These are phyloP conservation scores for Debaryomyces tyrocola DNA, from an alignment of 805 yeast species.

Conservation along the genomic window DNA sequence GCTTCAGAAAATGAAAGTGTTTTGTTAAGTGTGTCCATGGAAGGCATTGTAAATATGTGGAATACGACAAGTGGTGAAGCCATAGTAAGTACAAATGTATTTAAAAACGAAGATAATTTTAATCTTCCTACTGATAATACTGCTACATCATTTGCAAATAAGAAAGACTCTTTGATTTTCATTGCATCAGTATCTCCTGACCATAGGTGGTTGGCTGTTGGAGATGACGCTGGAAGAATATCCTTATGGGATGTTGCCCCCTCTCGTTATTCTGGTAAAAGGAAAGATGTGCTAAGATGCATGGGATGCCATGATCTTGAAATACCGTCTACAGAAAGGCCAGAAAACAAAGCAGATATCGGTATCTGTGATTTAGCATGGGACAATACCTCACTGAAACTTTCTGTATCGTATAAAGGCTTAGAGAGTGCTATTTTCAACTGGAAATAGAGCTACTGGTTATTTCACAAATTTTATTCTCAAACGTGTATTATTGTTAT, in stretches of 20 bases:
- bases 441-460: slow-evolving; percentile 8
- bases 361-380: slow-evolving; percentile 42
- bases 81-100: slow-evolving; percentile 32
- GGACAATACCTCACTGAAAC: slow-evolving; percentile 25
- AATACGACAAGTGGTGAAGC: slow-evolving; percentile 46
- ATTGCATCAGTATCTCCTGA: slow-evolving; percentile 54
- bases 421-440: slow-evolving; percentile 27
- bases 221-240: slow-evolving; percentile 63
- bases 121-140: slow-evolving; percentile 12
- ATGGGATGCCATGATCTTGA: slow-evolving; percentile 22
- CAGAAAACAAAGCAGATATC: slow-evolving; percentile 9
- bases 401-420: slow-evolving; percentile 37
- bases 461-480: not conserved
- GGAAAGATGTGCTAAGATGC: slow-evolving; percentile 19
- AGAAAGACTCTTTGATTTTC: slow-evolving; percentile 56
- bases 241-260: slow-evolving; percentile 46
- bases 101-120: slow-evolving; percentile 24
- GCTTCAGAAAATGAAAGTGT: slow-evolving; percentile 22
- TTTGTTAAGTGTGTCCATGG: slow-evolving; percentile 59
- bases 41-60: slow-evolving; percentile 73
- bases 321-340: slow-evolving; percentile 6
- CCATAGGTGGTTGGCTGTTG: slow-evolving; percentile 53
- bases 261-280: not conserved
- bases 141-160: not conserved
- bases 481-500: not conserved